These are phyloP conservation scores for Eucalyptus tenuipes DNA, from an alignment of 345 rosid genomes.

Conservation along the genomic window DNA sequence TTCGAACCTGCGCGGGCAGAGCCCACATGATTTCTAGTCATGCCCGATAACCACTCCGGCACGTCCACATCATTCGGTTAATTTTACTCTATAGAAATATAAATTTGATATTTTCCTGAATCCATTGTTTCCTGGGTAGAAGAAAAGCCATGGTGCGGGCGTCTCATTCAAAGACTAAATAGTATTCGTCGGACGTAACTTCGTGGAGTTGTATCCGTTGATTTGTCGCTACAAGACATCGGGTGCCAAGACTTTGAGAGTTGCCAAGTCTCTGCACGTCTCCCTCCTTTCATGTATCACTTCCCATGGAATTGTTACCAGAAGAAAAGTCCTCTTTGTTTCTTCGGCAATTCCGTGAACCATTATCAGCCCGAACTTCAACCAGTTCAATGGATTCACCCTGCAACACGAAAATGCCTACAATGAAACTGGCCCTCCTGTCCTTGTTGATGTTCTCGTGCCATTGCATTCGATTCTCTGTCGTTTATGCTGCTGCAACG, in stretches of 20 bases:
- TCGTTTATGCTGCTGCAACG: neutral
- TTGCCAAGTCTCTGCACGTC: neutral
- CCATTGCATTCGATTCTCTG: neutral
- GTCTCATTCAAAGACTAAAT: neutral
- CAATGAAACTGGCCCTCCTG: neutral
- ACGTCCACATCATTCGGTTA: constrained; percentile 24
- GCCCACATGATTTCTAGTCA: constrained; percentile 98
- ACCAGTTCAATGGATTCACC: neutral
- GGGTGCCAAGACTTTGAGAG: neutral
- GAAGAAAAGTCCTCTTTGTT: neutral
- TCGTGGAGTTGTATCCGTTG: neutral
- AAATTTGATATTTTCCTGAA: rapidly evolving
- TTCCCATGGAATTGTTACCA: neutral
- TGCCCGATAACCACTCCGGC: constrained; percentile 99
- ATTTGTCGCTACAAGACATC: neutral
- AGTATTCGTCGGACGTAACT: neutral
- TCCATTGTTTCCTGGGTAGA: neutral
- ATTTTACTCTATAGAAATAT: rapidly evolving
- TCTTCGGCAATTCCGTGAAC: neutral
- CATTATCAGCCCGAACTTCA: neutral
- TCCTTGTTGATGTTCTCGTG: neutral
- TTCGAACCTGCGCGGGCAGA: constrained; percentile 89
- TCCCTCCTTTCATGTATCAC: neutral
- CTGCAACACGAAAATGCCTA: neutral
- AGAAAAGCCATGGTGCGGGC: neutral